A percentile compares a stretch with the other conserved stretches of the same genome.
phyloP scores from a whole-genome alignment of 2,329 filamentous ascomycete species.

The Sphaerulina populicola region DNA sequence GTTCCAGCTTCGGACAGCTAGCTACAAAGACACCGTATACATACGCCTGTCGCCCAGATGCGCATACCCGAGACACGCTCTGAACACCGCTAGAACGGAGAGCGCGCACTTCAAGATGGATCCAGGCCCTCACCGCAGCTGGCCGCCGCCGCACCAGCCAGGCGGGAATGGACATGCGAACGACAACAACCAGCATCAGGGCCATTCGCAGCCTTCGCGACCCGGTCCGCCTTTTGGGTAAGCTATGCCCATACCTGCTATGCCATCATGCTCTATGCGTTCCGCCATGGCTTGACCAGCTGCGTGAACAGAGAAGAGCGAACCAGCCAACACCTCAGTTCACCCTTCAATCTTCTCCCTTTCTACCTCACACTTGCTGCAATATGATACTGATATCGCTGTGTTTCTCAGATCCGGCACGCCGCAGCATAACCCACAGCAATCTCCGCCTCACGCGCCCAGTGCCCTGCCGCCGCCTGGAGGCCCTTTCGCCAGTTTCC shows the following conservation, averaged over 20 bases:
- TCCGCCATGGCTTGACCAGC: too few species aligned
- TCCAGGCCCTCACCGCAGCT: conserved; percentile 12
- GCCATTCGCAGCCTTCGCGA: conserved; percentile 25
- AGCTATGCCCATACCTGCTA: conserved; percentile 10
- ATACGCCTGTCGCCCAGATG: not conserved
- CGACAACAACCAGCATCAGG: conserved; percentile 20
- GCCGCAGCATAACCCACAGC: conserved; percentile 28
- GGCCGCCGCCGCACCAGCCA: conserved; percentile 23
- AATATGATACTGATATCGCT: not conserved
- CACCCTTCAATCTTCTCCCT: not conserved
- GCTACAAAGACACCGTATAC: not conserved
- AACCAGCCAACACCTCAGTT: not conserved
- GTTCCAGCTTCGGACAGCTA: not conserved
- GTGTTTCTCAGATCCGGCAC: conserved; percentile 17
- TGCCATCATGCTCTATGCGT: not conserved
- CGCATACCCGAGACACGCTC: not conserved
- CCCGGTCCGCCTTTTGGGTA: conserved; percentile 27
- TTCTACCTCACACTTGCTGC: not conserved
- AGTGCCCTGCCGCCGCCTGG: conserved; percentile 31
- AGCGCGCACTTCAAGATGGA: not conserved
- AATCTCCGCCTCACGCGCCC: conserved; percentile 28
- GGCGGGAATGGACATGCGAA: conserved; percentile 23
- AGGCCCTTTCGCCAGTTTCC: conserved; percentile 37
- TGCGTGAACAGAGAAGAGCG: not conserved
- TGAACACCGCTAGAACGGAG: not conserved